Evolutionary conservation across 2,329 filamentous ascomycete species (phyloP).

Genomic region (Domatiomyces catenatus): DNA sequence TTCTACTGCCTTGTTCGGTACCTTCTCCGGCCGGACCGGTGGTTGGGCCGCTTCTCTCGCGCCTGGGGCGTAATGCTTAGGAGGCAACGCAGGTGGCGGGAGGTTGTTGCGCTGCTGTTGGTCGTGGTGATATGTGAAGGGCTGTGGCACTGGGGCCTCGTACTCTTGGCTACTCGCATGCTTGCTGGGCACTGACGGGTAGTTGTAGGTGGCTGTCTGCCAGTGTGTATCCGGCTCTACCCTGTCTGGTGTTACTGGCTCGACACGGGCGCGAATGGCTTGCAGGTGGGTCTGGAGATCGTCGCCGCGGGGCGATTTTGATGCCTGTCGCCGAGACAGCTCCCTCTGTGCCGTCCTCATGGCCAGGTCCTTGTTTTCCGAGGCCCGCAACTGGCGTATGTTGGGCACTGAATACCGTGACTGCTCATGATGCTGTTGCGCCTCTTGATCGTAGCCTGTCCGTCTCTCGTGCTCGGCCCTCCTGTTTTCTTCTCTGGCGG

Average conservation of each 20-base stretch:
- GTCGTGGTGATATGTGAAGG: not conserved
- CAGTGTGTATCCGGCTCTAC: not conserved
- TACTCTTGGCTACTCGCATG: not conserved
- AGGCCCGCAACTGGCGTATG: constrained; percentile 50
- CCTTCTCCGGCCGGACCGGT: constrained; percentile 19
- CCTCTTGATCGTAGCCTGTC: constrained; percentile 2
- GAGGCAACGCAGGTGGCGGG: constrained; percentile 10
- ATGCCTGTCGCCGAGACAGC: constrained; percentile 48
- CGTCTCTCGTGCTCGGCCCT: not conserved
- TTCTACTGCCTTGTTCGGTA: constrained; percentile 1
- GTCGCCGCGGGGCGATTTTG: constrained; percentile 42
- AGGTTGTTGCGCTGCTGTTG: constrained; percentile 11
- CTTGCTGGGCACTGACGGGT: not conserved
- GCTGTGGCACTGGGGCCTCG: not conserved
- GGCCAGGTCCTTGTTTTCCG: constrained; percentile 58
- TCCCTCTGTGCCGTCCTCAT: constrained; percentile 62
- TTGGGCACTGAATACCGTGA: constrained; percentile 12
- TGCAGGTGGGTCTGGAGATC: constrained; percentile 33
- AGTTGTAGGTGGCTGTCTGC: not conserved
- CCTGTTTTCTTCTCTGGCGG: constrained; percentile 24
- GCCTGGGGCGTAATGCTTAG: constrained; percentile 5
- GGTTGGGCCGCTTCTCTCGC: constrained; percentile 7
- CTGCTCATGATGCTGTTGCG: constrained; percentile 9
- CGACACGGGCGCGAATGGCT: constrained; percentile 17
- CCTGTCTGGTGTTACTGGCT: constrained; percentile 3